Evolutionary conservation across 2,329 filamentous ascomycete species (phyloP).

Genomic region (Raffaelea ambrosiae): DNA sequence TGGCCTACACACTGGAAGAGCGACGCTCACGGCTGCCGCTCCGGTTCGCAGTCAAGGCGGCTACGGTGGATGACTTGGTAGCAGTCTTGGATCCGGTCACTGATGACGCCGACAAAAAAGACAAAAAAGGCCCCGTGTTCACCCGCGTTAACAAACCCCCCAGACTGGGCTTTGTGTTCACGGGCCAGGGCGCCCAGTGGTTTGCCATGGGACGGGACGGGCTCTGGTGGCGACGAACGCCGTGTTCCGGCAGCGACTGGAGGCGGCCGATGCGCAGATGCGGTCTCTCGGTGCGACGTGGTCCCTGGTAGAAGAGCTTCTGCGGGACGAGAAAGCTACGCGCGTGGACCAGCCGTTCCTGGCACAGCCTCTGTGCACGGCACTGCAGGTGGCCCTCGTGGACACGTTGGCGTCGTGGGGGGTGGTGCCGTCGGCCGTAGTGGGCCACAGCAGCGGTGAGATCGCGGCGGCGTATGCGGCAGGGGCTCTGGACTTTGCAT

Average conservation of each 20-base stretch:
- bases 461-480: constrained; percentile 22
- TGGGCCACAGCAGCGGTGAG: constrained; percentile 25
- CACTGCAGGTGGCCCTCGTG: constrained; percentile 20
- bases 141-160: background rate
- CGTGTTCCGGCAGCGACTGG: constrained; percentile 1
- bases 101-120: background rate
- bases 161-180: constrained; percentile 12
- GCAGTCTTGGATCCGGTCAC: background rate
- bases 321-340: constrained; percentile 16
- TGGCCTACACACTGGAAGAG: constrained; percentile 14
- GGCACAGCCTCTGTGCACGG: constrained; percentile 20
- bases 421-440: constrained; percentile 16
- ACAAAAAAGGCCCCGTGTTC: background rate
- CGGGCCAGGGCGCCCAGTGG: constrained; percentile 19
- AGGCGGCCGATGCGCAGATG: background rate
- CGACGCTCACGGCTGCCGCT: constrained; percentile 11
- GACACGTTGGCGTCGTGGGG: constrained; percentile 17
- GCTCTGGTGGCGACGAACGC: constrained; percentile 1
- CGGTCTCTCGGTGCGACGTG: constrained; percentile 1
- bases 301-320: constrained; percentile 3
- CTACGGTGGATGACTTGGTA: background rate
- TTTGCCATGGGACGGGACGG: background rate
- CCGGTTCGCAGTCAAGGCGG: background rate
- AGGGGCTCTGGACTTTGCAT: constrained; percentile 10
- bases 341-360: constrained; percentile 7